These are phyloP conservation scores for Candolleomyces eurysporus DNA, from an alignment of 768 basidiomycete species.

Conservation along the genomic window DNA sequence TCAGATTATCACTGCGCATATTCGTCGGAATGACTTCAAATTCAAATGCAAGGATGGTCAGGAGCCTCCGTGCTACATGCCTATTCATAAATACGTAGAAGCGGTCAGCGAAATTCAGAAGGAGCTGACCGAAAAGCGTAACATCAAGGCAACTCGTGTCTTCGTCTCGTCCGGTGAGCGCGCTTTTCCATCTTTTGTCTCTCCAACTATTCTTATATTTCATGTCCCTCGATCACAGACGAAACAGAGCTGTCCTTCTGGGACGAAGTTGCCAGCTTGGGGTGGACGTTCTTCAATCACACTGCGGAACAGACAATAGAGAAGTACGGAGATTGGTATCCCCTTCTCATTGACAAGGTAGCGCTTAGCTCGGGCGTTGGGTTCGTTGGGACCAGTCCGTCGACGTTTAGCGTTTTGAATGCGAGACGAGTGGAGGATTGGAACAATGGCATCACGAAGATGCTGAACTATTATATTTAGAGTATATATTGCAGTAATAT, in stretches of 20 bases:
- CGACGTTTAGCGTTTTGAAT: background rate
- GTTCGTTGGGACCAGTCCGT: background rate
- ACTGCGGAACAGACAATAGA: background rate
- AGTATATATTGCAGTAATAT: too few species aligned
- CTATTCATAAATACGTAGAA: background rate
- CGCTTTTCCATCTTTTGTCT: background rate
- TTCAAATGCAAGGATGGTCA: background rate
- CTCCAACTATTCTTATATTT: background rate
- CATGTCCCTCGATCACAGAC: background rate
- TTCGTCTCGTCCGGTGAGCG: background rate
- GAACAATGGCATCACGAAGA: background rate
- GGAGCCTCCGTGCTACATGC: background rate
- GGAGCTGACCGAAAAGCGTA: background rate
- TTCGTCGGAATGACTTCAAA: slow-evolving; percentile 1
- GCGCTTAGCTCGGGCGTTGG: background rate
- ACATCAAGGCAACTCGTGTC: background rate
- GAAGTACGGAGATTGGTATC: background rate
- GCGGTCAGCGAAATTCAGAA: background rate
- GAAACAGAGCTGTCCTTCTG: background rate
- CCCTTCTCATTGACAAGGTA: slow-evolving; percentile 1
- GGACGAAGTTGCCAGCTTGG: background rate
- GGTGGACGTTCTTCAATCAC: background rate
- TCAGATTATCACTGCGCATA: background rate
- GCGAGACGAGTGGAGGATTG: background rate
- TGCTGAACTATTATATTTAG: background rate